Evolutionary conservation across 805 yeast species (phyloP), one percentile per base, ranked within the genome.

Genomic region (Kazachstania africana): DNA sequence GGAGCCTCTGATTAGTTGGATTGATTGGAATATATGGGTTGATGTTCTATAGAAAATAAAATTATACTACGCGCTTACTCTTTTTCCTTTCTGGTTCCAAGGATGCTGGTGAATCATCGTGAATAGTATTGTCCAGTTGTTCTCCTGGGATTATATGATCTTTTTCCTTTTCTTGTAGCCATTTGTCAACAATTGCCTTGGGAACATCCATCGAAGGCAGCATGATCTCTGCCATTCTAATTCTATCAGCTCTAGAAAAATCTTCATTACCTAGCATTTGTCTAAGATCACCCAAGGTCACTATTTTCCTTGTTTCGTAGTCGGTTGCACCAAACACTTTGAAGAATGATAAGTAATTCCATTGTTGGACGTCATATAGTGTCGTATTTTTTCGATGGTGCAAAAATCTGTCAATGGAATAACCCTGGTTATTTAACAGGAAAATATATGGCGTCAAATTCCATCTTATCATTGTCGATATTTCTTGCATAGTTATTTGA

Each of bases 141-240:
- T 19, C 22, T 8, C 6, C 10, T 8, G 6, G 22, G 6, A 28
- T 25, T n/a, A 13, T 12, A 16, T 45, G 41, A 12, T 38, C 32
- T 12, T 37, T 37, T 26, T 39, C 47, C 31, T 48, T 48, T 19
- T 46, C 55, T 15, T 35, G 32, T 9, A 38, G 28, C 55, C 50
- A 49, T 30, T 36, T 37, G 13, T 49, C 55, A 36, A 48, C 37
- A 12, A 49, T 29, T 4, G 47, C 48, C 23, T 41, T 43, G 16
- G 78, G 77, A 3, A 76, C 80, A 51, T 75, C 81, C 68, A 70
- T 59, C 36, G 65, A 64, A 18, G 73, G 75, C 37, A 75, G 57
- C 52, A 70, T 60, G 16, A 74, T 64, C 46, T 75, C 81, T 16
- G 75, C 54, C 51, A 73, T 54, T 48, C 75, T 59, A 29, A 74